Conservation (phyloP, 768 basidiomycete genomes). For the Psilocybe tampanensis region DNA sequence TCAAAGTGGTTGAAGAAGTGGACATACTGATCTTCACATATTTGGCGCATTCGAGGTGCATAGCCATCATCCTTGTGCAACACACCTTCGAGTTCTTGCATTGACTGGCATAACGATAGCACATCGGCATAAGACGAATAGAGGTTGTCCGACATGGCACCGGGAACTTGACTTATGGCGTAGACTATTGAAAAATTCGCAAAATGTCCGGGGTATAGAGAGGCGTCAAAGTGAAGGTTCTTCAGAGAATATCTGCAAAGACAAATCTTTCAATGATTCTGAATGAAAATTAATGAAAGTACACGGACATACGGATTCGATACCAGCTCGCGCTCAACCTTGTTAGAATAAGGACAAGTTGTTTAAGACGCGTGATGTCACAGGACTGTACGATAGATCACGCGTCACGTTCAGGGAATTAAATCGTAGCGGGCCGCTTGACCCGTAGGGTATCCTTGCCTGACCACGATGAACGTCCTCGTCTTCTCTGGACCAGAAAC, state of each 20-base stretch:
- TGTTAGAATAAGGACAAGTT: background rate
- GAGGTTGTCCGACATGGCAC: slow-evolving; percentile 31
- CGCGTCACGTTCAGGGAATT: too few species aligned
- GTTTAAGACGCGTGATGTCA: background rate
- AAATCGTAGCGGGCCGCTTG: too few species aligned
- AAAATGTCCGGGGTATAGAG: too few species aligned
- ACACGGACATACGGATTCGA: background rate
- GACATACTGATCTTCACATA: slow-evolving; percentile 59
- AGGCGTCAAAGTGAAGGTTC: too few species aligned
- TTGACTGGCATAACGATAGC: slow-evolving; percentile 57
- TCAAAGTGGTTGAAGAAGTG: background rate
- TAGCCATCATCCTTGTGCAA: slow-evolving; percentile 71
- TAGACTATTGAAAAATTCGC: background rate
- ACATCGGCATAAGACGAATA: slow-evolving; percentile 73
- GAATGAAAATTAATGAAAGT: too few species aligned
- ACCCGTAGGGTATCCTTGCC: background rate
- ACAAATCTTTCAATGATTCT: too few species aligned
- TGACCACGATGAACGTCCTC: slow-evolving; percentile 66
- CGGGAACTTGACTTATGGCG: too few species aligned
- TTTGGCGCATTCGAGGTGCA: slow-evolving; percentile 61
- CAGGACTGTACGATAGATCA: background rate
- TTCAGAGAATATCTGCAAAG: too few species aligned
- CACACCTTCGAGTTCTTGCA: slow-evolving; percentile 58
- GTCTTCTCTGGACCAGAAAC: slow-evolving; percentile 70
- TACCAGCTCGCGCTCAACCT: background rate